These are phyloP conservation scores for Canariomyces notabilis DNA, from an alignment of 2,329 filamentous ascomycete genomes.

Conservation along the genomic window DNA sequence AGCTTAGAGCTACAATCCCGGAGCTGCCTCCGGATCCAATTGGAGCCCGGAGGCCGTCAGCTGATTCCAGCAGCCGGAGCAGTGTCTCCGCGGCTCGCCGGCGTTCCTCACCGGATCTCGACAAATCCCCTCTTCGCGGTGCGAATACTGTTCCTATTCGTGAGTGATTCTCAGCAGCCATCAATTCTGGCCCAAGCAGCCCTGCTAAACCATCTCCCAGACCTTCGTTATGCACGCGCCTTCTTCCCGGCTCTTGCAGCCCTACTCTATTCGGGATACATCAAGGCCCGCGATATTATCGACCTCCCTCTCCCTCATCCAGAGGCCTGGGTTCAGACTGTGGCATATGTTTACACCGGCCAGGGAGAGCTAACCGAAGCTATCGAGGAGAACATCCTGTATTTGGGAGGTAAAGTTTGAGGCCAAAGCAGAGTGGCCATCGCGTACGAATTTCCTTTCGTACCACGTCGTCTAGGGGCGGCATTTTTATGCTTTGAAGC, in stretches of 20 bases:
- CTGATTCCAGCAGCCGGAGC: constrained; percentile 7
- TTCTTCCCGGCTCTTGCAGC: constrained; percentile 50
- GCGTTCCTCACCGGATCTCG: constrained; percentile 19
- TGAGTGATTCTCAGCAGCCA: constrained; percentile 31
- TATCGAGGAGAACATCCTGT: constrained; percentile 48
- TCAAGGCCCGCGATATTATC: constrained; percentile 48
- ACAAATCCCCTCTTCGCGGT: constrained; percentile 25
- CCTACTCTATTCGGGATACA: constrained; percentile 49
- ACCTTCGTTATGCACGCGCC: constrained; percentile 43
- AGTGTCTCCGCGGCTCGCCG: constrained; percentile 11
- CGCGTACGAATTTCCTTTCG: constrained; percentile 6
- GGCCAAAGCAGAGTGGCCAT: constrained; percentile 1
- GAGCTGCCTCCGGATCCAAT: constrained; percentile 24
- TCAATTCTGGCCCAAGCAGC: neutral
- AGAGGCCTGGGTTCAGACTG: constrained; percentile 50
- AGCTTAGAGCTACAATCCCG: constrained; percentile 43
- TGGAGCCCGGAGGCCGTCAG: constrained; percentile 13
- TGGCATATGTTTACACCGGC: constrained; percentile 52
- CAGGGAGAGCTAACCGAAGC: constrained; percentile 41
- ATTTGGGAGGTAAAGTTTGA: constrained; percentile 48
- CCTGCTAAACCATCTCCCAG: constrained; percentile 29
- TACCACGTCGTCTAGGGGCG: constrained; percentile 11
- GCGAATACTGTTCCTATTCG: constrained; percentile 41
- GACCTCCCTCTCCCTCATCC: constrained; percentile 56
- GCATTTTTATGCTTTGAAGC: constrained; percentile 7